phyloP scores from a whole-genome alignment of 2,329 filamentous ascomycete species.

The Sclerotiophoma versabilis region DNA sequence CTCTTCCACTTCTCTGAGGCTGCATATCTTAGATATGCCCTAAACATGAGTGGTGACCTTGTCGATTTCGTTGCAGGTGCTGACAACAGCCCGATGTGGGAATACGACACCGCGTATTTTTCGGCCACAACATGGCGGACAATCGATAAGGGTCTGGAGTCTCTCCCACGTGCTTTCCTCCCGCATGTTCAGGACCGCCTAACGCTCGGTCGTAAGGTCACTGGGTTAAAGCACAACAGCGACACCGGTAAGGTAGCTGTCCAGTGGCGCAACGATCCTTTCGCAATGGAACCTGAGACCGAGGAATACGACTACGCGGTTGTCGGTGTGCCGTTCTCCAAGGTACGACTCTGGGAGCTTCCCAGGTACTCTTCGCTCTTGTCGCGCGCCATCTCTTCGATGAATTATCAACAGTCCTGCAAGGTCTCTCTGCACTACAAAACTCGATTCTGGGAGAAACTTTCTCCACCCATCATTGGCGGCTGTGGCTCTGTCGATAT shows the following conservation, averaged over 20 bases:
- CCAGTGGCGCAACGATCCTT: slow-evolving; percentile 61
- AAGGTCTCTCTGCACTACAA: slow-evolving; percentile 72
- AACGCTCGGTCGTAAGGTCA: slow-evolving; percentile 64
- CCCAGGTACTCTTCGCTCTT: slow-evolving; percentile 61
- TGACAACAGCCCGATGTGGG: slow-evolving; percentile 56
- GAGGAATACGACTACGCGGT: slow-evolving; percentile 71
- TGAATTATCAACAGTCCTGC: slow-evolving; percentile 60
- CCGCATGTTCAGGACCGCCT: slow-evolving; percentile 66
- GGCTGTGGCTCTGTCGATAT: slow-evolving; percentile 69
- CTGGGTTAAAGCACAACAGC: slow-evolving; percentile 63
- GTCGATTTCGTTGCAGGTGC: slow-evolving; percentile 52
- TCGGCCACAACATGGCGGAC: slow-evolving; percentile 67
- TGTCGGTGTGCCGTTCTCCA: slow-evolving; percentile 69
- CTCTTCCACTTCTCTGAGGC: slow-evolving; percentile 72
- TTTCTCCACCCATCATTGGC: slow-evolving; percentile 65
- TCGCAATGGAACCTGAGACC: slow-evolving; percentile 53
- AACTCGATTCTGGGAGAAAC: slow-evolving; percentile 67
- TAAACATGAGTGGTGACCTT: slow-evolving; percentile 64
- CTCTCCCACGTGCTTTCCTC: slow-evolving; percentile 67
- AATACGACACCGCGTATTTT: slow-evolving; percentile 65
- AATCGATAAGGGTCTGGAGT: slow-evolving; percentile 67
- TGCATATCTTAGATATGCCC: slow-evolving; percentile 66
- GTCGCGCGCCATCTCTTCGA: slow-evolving; percentile 55
- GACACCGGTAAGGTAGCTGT: slow-evolving; percentile 63
- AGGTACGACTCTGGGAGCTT: slow-evolving; percentile 68